These are phyloP conservation scores for Amanita thiersii DNA, from an alignment of 768 basidiomycete genomes.

Conservation along the genomic window DNA sequence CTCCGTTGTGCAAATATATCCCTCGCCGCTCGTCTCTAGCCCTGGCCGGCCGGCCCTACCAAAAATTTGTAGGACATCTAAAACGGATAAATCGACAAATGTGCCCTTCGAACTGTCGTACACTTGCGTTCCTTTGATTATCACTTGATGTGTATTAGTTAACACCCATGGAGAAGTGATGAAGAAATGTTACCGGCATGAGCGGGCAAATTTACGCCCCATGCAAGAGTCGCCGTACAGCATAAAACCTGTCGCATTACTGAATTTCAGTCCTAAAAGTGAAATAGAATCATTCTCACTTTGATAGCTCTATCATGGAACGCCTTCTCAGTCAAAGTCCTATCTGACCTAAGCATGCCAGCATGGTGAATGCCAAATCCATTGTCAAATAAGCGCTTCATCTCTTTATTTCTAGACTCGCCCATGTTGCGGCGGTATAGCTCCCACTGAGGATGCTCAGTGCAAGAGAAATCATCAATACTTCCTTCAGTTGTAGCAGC, in stretches of 20 bases:
- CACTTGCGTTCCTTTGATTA: conserved; percentile 97
- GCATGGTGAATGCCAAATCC: conserved; percentile 99
- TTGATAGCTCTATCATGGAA: conserved; percentile 90
- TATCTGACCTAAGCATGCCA: conserved; percentile 90
- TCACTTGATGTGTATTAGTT: conserved; percentile 35
- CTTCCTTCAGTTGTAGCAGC: conserved; percentile 63
- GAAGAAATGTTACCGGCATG: conserved; percentile 66
- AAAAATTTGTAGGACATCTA: conserved; percentile 97
- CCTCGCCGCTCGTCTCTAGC: conserved; percentile 87
- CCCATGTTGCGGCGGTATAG: conserved; percentile 72
- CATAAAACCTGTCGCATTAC: conserved; percentile 75
- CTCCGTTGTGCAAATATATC: conserved; percentile 91
- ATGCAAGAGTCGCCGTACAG: conserved; percentile 96
- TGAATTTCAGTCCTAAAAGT: background rate
- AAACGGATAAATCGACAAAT: conserved; percentile 86
- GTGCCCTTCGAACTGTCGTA: conserved; percentile 88
- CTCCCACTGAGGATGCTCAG: conserved; percentile 72
- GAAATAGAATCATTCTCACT: conserved; percentile 39
- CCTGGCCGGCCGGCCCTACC: conserved; percentile 91
- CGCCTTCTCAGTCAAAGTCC: conserved; percentile 93
- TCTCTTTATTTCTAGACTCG: conserved; percentile 86
- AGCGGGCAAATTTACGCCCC: conserved; percentile 98
- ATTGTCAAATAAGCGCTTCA: conserved; percentile 86
- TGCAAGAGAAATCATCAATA: conserved; percentile 70
- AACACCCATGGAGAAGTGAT: background rate